Evolutionary conservation across 345 rosid species (phyloP).

Genomic region (Syzygium aqueum): DNA sequence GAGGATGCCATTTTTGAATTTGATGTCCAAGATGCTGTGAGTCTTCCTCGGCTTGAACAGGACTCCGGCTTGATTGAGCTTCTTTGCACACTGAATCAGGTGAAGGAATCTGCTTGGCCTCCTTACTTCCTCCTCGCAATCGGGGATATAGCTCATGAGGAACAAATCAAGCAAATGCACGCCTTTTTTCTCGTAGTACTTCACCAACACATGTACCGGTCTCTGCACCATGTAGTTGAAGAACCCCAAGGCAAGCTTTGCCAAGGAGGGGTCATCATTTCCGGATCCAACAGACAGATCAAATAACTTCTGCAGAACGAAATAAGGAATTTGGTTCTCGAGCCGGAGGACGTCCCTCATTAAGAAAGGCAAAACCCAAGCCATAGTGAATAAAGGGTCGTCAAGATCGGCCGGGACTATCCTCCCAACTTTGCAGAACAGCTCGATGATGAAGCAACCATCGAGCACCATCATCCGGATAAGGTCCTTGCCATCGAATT

Average conservation of each 20-base stretch:
- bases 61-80: conserved; percentile 49
- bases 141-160: conserved; percentile 33
- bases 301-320: conserved; percentile 48
- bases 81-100: conserved; percentile 50
- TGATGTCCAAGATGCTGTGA: conserved; percentile 39
- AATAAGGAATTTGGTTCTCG: conserved; percentile 65
- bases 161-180: conserved; percentile 69
- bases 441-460: conserved; percentile 50
- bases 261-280: conserved; percentile 23
- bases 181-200: conserved; percentile 10
- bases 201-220: conserved; percentile 19
- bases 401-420: conserved; percentile 24
- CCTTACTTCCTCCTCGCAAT: not conserved
- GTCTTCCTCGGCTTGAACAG: conserved; percentile 19
- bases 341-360: conserved; percentile 48
- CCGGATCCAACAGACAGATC: conserved; percentile 22
- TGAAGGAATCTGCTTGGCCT: conserved; percentile 4
- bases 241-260: conserved; percentile 44
- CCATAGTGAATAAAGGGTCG: conserved; percentile 62
- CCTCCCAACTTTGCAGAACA: conserved; percentile 44
- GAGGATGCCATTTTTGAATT: conserved; percentile 27
- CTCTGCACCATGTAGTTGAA: conserved; percentile 46
- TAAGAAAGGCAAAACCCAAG: conserved; percentile 62
- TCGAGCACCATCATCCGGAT: conserved; percentile 65
- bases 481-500: conserved; percentile 23